Evolutionary conservation across 108 stramenopile species (phyloP), one percentile per base, ranked within the genome.

Genomic region (Fragilaria crotonensis): DNA sequence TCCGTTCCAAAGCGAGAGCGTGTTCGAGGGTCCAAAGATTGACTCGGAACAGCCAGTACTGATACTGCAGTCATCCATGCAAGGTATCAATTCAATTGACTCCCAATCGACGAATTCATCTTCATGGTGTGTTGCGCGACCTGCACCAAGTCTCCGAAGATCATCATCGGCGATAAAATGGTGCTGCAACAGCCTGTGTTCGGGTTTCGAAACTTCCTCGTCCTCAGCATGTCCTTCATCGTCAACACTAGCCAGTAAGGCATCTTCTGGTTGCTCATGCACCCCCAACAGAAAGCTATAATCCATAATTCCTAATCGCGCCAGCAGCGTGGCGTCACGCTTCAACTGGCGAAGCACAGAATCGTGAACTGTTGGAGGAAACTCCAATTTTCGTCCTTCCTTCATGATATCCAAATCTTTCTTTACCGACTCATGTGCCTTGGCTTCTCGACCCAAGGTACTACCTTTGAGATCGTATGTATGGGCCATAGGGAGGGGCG

Each of bases 381-480:
- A 55, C 31, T 63, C 48, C 18, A 91, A 53, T 47, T 70, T 73
- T 46, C 52, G 52, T 7, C 69, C 72, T 53, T 73, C 72, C 30
- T 73, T 71, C 31, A 78, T 41, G 41, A 78, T 70, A 59, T 73
- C 76, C 64, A 78, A 59, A 52, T 80, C 79, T 28, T 81, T 81
- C 19, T 36, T 47, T 0, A 76, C 76, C 7, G 50, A n/a, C 30
- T 87, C 80, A 1, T 78, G 64, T n/a, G 20, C 27, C 21, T 73
- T 66, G 11, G 72, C 64, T 68, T 54, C 59, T 3, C 85, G 59
- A 4, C 76, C 76, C 0, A 53, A 28, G n/a, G 44, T 69, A 46
- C 59, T 65, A 5, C 87, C 82, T 66, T 92, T 92, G 31, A 95
- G 62, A 67, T 95, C 90, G 64, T 70, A 91, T 50, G 86, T 85